Evolutionary conservation across 78 protist genomes (phyloP).

Genomic region (Dictyostelium citrinum): DNA sequence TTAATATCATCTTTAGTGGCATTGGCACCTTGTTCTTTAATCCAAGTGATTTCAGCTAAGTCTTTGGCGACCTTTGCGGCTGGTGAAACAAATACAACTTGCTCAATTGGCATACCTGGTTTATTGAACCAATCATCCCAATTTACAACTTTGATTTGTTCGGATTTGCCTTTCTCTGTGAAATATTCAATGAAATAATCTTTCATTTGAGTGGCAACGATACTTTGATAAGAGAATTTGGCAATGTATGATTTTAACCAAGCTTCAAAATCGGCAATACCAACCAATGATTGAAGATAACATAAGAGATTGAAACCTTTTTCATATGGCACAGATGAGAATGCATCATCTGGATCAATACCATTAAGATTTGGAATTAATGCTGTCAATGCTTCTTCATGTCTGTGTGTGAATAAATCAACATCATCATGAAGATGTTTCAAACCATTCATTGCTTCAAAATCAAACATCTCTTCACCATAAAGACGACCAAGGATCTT

Average conservation of each 20-base stretch:
- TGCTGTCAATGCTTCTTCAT: conserved; percentile 58
- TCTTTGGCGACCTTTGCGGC: conserved; percentile 1
- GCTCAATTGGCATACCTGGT: conserved; percentile 84
- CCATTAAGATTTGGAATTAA: conserved; percentile 72
- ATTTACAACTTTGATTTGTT: conserved; percentile 44
- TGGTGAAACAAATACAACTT: not conserved
- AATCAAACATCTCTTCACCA: conserved; percentile 64
- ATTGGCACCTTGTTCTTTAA: not conserved
- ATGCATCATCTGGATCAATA: conserved; percentile 91
- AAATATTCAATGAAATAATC: conserved; percentile 35
- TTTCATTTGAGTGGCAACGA: conserved; percentile 77
- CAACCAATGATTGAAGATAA: conserved; percentile 84
- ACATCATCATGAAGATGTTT: conserved; percentile 70
- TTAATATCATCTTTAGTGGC: not conserved
- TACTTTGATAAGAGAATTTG: conserved; percentile 37
- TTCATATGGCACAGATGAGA: conserved; percentile 90
- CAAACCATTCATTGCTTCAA: conserved; percentile 77
- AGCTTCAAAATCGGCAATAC: conserved; percentile 57
- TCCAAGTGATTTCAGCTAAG: conserved; percentile 46
- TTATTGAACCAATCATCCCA: conserved; percentile 83
- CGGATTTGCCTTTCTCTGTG: conserved; percentile 17
- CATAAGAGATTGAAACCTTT: conserved; percentile 87
- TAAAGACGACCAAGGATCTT: conserved; percentile 72
- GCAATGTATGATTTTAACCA: conserved; percentile 61
- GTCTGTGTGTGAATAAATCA: conserved; percentile 26